phyloP scores from a whole-genome alignment of 805 yeast genomes.

The Schwanniomyces polymorphus region DNA sequence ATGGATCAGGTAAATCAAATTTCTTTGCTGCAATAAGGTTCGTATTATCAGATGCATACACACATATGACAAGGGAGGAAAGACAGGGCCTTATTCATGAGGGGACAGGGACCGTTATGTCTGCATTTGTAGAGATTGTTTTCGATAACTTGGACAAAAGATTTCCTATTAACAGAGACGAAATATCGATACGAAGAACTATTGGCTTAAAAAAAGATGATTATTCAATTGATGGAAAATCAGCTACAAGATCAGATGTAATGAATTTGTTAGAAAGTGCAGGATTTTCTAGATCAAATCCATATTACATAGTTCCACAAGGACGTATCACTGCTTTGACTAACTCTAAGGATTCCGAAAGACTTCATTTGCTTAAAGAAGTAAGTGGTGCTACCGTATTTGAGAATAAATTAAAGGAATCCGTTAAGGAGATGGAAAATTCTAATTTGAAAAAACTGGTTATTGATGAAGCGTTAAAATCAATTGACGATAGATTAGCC shows the following conservation, averaged over 20 bases:
- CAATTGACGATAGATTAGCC: slow-evolving; percentile 67
- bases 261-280: slow-evolving; percentile 84
- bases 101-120: slow-evolving; percentile 86
- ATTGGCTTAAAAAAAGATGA: slow-evolving; percentile 93
- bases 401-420: slow-evolving; percentile 76
- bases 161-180: slow-evolving; percentile 67
- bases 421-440: slow-evolving; percentile 73
- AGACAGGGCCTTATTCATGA: slow-evolving; percentile 86
- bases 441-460: slow-evolving; percentile 69
- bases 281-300: slow-evolving; percentile 87
- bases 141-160: slow-evolving; percentile 81
- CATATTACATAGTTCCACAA: slow-evolving; percentile 96
- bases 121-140: slow-evolving; percentile 87
- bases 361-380: slow-evolving; percentile 77
- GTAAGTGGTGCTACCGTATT: slow-evolving; percentile 95
- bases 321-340: slow-evolving; percentile 88
- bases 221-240: slow-evolving; percentile 76
- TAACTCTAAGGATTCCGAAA: slow-evolving; percentile 82
- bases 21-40: slow-evolving; percentile 94
- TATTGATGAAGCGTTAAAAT: slow-evolving; percentile 69
- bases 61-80: slow-evolving; percentile 80
- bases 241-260: slow-evolving; percentile 78
- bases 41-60: slow-evolving; percentile 86
- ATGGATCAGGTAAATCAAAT: slow-evolving; percentile 97
- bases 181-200: slow-evolving; percentile 78